Base-by-base conservation (phyloP, 1,284 basidiomycete species). In the Phlebopus sp. region DNA sequence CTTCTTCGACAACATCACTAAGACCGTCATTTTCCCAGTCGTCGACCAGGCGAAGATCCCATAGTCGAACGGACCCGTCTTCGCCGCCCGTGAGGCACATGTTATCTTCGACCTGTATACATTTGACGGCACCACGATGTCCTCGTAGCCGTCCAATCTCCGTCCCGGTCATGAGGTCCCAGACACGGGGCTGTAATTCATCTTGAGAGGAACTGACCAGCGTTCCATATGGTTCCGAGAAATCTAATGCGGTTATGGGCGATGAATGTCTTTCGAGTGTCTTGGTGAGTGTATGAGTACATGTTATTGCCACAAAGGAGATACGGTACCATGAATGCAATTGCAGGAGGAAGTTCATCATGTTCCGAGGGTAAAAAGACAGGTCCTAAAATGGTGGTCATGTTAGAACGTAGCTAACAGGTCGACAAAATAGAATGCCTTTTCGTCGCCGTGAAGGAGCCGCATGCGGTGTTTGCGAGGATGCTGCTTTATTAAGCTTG, bases 281-380 rank as follows among this genome's bases (percentile, higher is more conserved):
- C 90, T 94, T 58, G 35, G 31, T 39, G 29, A 29, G 18, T 11
- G 9, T n/a, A 34, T 52, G 31, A 52, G 42, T 27, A 15, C 13
- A 48, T 34, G 48, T 46, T 29, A 43, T 32, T 30, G 37, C 36
- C 47, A 17, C 21, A 27, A 45, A 39, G 15, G 4, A 55, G 35
- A 48, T 21, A 36, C 46, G 52, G 37, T 67, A 91, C 91, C 94
- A 99, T 97, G 72, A 99, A 99, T 5, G 96, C 96, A 4, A 98
- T 84, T 3, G 92, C 92, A 5, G 86, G 82, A 4, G 96, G 97
- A 47, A 99, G 75, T 48, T 97, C 93, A 59, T 97, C 93, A 59
- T 99, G 97, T 67, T 99, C 97, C 13, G 92, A 96, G 2, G 96
- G 96, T 50, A 99, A 69, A 75, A 99, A 99, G 7, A 91, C 90